Evolutionary conservation across 805 yeast genomes (phyloP).

Genomic region (Zygosaccharomyces rouxii): DNA sequence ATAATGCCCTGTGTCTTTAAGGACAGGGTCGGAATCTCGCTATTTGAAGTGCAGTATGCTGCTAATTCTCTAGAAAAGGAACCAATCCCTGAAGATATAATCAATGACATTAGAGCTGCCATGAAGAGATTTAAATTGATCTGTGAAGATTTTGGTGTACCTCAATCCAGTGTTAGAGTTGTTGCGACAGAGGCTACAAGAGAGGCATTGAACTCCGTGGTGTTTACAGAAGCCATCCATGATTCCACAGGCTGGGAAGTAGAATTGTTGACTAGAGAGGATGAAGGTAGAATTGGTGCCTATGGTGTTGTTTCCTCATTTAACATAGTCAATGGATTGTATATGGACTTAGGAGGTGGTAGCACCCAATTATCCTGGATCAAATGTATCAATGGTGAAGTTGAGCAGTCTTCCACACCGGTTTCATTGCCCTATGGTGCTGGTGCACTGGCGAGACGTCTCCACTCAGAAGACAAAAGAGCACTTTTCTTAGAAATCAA

Average conservation of each 20-base stretch:
- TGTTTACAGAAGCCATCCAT: slow-evolving; percentile 51
- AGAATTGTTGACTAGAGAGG: slow-evolving; percentile 52
- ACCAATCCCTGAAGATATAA: slow-evolving; percentile 55
- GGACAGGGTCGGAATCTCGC: slow-evolving; percentile 65
- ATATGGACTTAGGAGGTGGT: slow-evolving; percentile 73
- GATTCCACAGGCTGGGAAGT: slow-evolving; percentile 67
- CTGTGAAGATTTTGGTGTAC: slow-evolving; percentile 72
- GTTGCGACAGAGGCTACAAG: slow-evolving; percentile 75
- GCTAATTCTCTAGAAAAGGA: slow-evolving; percentile 38
- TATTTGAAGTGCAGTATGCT: slow-evolving; percentile 57
- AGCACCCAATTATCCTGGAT: slow-evolving; percentile 69
- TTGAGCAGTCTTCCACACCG: slow-evolving; percentile 51
- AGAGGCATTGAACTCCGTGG: slow-evolving; percentile 60
- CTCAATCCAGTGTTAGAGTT: slow-evolving; percentile 53
- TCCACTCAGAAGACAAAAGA: slow-evolving; percentile 47
- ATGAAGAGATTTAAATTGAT: slow-evolving; percentile 64
- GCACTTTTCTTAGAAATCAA: slow-evolving; percentile 51
- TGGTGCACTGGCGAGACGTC: slow-evolving; percentile 56
- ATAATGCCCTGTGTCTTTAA: slow-evolving; percentile 75
- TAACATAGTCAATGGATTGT: slow-evolving; percentile 60
- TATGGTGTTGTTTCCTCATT: slow-evolving; percentile 74
- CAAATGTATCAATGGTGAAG: slow-evolving; percentile 49
- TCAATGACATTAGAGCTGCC: slow-evolving; percentile 55
- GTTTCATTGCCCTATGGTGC: slow-evolving; percentile 72
- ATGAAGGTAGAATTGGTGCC: slow-evolving; percentile 64